Evolutionary conservation across 495 filamentous ascomycete species (phyloP).

Genomic region (Hyphodiscus hymeniophilus): DNA sequence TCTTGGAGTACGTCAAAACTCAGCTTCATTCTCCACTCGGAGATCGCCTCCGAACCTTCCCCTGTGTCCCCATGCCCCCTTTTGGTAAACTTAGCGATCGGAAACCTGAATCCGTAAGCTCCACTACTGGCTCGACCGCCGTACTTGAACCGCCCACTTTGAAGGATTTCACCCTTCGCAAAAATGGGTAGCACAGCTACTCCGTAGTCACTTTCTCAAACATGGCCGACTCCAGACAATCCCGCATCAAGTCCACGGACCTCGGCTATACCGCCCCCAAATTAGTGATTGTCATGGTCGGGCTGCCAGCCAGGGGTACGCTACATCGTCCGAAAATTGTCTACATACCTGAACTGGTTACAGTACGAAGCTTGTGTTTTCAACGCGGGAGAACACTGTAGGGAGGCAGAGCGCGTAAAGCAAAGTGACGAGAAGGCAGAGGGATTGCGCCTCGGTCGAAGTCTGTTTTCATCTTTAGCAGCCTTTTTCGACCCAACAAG

Average conservation of each 20-base stretch:
- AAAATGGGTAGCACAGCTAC: not conserved
- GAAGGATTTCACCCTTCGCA: not conserved
- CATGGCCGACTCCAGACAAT: not conserved
- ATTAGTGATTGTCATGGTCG: not conserved
- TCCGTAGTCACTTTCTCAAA: not conserved
- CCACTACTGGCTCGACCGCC: not conserved
- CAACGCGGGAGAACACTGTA: not conserved
- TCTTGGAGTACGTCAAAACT: not conserved
- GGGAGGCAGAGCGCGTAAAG: not conserved
- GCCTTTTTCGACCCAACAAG: not conserved
- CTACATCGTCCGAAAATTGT: not conserved
- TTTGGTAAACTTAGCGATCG: not conserved
- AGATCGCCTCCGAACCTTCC: not conserved
- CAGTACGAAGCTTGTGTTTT: not conserved
- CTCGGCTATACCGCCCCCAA: not conserved
- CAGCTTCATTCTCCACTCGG: not conserved
- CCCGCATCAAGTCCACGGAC: not conserved
- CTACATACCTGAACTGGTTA: not conserved
- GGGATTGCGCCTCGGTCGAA: not conserved
- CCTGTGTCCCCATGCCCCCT: not conserved
- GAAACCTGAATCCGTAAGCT: not conserved
- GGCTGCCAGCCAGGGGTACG: not conserved
- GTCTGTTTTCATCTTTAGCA: not conserved
- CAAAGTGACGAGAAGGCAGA: not conserved
- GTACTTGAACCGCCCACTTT: not conserved